phyloP scores from a whole-genome alignment of 148 eudicot species.

The Cornus kousa region DNA sequence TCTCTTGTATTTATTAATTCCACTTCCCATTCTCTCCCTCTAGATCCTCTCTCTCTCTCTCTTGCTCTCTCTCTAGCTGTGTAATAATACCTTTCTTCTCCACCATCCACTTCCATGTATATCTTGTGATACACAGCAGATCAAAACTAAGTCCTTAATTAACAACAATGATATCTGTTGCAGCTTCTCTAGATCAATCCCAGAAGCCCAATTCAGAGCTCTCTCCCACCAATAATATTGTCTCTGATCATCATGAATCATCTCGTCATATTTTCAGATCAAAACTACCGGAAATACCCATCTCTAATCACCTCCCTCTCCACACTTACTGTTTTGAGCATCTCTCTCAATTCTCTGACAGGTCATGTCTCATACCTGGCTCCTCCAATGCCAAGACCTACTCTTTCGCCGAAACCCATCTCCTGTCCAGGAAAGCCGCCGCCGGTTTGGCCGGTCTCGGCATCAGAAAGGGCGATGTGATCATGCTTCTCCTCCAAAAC shows the following conservation, averaged over 20 bases:
- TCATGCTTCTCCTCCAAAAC: constrained; percentile 56
- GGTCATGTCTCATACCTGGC: constrained; percentile 40
- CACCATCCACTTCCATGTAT: too few species aligned
- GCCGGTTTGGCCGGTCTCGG: not conserved
- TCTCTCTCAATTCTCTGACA: constrained; percentile 21
- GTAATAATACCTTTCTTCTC: too few species aligned
- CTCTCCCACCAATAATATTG: too few species aligned
- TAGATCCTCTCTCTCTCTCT: not conserved
- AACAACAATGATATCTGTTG: constrained; percentile 14
- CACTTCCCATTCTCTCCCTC: not conserved
- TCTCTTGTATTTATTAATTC: not conserved
- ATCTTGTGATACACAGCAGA: not conserved
- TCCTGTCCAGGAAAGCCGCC: not conserved
- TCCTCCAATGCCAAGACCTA: constrained; percentile 22
- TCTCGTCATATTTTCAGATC: constrained; percentile 44
- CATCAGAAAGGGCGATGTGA: constrained; percentile 31
- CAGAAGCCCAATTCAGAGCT: too few species aligned
- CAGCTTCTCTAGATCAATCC: too few species aligned
- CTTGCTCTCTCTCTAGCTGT: not conserved
- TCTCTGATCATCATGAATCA: too few species aligned
- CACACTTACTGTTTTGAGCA: constrained; percentile 47
- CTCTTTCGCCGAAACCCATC: constrained; percentile 38
- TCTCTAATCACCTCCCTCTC: constrained; percentile 57
- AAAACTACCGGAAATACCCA: constrained; percentile 59
- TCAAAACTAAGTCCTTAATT: constrained; percentile 14